Evolutionary conservation across 2,329 filamentous ascomycete genomes (phyloP).

Genomic region (Juglanconis sp.): DNA sequence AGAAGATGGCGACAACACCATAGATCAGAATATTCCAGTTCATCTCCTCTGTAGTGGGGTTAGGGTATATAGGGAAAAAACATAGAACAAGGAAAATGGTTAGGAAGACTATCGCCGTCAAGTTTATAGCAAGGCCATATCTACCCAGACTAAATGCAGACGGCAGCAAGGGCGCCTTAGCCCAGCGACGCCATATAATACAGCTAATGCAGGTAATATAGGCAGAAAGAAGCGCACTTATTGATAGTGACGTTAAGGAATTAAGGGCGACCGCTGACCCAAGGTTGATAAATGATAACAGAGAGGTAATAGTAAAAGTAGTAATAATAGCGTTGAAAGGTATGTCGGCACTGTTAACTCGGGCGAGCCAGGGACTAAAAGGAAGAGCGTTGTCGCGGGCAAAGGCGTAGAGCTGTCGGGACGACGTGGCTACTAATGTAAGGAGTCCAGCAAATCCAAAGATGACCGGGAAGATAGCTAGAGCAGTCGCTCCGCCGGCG

Average conservation of each 20-base stretch:
- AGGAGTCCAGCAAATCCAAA: conserved; percentile 22
- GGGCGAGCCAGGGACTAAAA: conserved; percentile 27
- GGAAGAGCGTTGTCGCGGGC: conserved; percentile 34
- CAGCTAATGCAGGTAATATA: conserved; percentile 20
- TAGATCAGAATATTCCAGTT: conserved; percentile 21
- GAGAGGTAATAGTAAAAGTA: conserved; percentile 10
- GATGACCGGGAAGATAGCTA: conserved; percentile 22
- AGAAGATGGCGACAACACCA: conserved; percentile 9
- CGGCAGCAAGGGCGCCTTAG: conserved; percentile 7
- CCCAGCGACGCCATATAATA: conserved; percentile 5
- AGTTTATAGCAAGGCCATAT: conserved; percentile 16
- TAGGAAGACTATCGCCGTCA: conserved; percentile 15
- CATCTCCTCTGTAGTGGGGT: conserved; percentile 14
- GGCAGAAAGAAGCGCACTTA: conserved; percentile 18
- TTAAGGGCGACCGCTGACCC: conserved; percentile 18
- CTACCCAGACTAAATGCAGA: conserved; percentile 17
- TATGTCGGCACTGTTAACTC: conserved; percentile 15
- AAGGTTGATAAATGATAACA: conserved; percentile 15
- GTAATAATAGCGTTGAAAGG: conserved; percentile 20
- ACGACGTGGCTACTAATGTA: conserved; percentile 28
- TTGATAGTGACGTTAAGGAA: conserved; percentile 17
- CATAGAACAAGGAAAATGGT: conserved; percentile 17
- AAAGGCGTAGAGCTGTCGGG: conserved; percentile 30
- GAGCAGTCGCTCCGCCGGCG: conserved; percentile 24
- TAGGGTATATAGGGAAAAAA: conserved; percentile 13